Evolutionary conservation across 2,329 filamentous ascomycete species (phyloP), one percentile per base, ranked within the genome.

Genomic region (Fusarium pilosicola): DNA sequence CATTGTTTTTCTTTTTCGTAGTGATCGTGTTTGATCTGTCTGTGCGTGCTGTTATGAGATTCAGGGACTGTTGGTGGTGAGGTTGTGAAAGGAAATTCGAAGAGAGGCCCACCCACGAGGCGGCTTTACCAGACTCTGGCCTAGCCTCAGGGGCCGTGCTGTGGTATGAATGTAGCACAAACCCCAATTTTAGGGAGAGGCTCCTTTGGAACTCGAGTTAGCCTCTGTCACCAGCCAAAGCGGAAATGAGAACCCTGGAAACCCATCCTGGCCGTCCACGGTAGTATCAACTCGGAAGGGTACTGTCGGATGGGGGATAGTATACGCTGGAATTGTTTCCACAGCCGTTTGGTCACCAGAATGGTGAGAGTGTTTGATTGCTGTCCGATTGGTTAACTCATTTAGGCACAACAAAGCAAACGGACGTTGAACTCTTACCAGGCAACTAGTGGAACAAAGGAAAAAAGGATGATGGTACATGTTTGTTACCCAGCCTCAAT

Each of bases 341-440:
- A 13, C 10, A 28, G 11, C 24, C 10, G 4, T 6, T 28, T 3
- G 5, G 3, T 28, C 18, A 28, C 1, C 2, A 4, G 0, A 4
- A 12, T 24, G 8, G 8, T 24, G 6, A 26, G 15, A 4, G 9
- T 6, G 11, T 11, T 38, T 8, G 18, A 26, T 17, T 17, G 7
- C 4, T 15, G 13, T 22, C 14, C 7, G 4, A 36, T 9, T n/a
- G 5, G 2, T 0, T 12, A 17, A 28, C 20, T 12, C 26, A 0
- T 18, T 20, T 13, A 4, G 20, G 14, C 10, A 3, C 51, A 38
- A 22, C 7, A 54, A 17, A 28, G 24, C 13, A 38, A 28, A 28
- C 2, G 1, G 6, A 28, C 13, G n/a, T 15, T 36, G 17, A 32
- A 11, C 4, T 4, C 4, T 38, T 11, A 10, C 28, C 24, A 38